These are phyloP conservation scores for Porcisia hertigi DNA, from an alignment of 208 protist genomes.

Conservation along the genomic window DNA sequence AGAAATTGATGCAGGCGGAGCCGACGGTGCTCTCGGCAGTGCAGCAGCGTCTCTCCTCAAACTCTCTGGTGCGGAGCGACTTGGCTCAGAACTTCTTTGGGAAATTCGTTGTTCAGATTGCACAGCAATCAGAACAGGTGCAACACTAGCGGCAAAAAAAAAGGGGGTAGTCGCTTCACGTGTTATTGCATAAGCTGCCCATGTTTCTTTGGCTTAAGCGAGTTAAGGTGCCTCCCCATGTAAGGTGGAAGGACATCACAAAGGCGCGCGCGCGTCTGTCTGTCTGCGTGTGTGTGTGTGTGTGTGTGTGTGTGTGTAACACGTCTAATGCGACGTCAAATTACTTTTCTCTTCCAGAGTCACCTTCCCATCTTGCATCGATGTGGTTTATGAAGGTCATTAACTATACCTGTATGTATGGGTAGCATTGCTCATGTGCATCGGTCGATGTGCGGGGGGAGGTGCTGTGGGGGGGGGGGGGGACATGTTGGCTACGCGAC, in stretches of 20 bases:
- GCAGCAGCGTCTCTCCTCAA: slow-evolving; percentile 37
- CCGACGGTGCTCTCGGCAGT: slow-evolving; percentile 49
- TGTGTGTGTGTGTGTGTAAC: background rate
- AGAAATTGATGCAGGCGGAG: slow-evolving; percentile 83
- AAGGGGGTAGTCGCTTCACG: background rate
- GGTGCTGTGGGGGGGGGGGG: too few relatives aligned
- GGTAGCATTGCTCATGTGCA: background rate
- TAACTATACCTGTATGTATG: background rate
- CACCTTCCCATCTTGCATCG: background rate
- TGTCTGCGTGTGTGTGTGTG: background rate
- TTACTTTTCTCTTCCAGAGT: background rate
- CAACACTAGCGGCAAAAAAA: slow-evolving; percentile 3
- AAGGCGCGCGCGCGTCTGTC: background rate
- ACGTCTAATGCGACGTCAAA: slow-evolving; percentile 8
- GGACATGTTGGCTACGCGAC: too few relatives aligned
- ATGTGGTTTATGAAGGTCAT: background rate
- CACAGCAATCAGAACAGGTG: slow-evolving; percentile 24
- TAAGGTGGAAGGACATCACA: slow-evolving; percentile 1
- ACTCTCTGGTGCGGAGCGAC: slow-evolving; percentile 55
- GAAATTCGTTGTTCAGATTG: slow-evolving; percentile 88
- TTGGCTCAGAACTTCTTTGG: slow-evolving; percentile 84
- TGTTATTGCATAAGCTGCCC: background rate
- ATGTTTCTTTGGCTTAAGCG: slow-evolving; percentile 7
- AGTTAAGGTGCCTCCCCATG: slow-evolving; percentile 7
- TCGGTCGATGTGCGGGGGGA: background rate